Base-by-base conservation (phyloP, 768 basidiomycete species). In the Daedalea quercina region DNA sequence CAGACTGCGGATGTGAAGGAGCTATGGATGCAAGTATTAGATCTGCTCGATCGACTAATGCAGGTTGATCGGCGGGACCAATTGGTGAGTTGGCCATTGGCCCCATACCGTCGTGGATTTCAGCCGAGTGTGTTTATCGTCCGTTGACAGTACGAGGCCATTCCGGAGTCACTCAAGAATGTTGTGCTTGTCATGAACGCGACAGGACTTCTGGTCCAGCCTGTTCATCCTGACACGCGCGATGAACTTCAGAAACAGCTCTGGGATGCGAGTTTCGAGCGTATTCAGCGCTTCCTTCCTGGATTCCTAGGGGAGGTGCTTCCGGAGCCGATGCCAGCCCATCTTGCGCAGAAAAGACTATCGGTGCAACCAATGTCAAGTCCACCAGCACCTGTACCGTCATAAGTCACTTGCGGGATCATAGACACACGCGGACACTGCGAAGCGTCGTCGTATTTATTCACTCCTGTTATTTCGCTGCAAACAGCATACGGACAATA, bases 101-200 rank as follows among this genome's bases (percentile, higher is more conserved):
- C 41, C 28, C 40, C 28, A n/a, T n/a, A n/a, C n/a, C n/a, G n/a
- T n/a, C n/a, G n/a, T n/a, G n/a, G n/a, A n/a, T n/a, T n/a, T n/a
- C n/a, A n/a, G n/a, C n/a, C n/a, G n/a, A n/a, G n/a, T n/a, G n/a
- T n/a, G n/a, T n/a, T n/a, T n/a, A n/a, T n/a, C n/a, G n/a, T n/a
- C n/a, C n/a, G n/a, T n/a, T n/a, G n/a, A 31, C 28, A 31, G 28
- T 85, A 86, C 65, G 96, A 99, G 67, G 95, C 95, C 0, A 79
- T 96, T 19, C 93, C 92, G 1, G 96, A 99, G 69, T 94, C 94
- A 1, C 77, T 99, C 61, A 98, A 97, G 72, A 98, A 98, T 63
- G 90, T 95, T 46, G 72, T 99, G 15, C 78, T 98, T 45, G 95
- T 99, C 46, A 94, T 99, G 92, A 85, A 94, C 60, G 90, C 94